Conservation (phyloP, 2,329 filamentous ascomycete species). For the Colletotrichum lentis region DNA sequence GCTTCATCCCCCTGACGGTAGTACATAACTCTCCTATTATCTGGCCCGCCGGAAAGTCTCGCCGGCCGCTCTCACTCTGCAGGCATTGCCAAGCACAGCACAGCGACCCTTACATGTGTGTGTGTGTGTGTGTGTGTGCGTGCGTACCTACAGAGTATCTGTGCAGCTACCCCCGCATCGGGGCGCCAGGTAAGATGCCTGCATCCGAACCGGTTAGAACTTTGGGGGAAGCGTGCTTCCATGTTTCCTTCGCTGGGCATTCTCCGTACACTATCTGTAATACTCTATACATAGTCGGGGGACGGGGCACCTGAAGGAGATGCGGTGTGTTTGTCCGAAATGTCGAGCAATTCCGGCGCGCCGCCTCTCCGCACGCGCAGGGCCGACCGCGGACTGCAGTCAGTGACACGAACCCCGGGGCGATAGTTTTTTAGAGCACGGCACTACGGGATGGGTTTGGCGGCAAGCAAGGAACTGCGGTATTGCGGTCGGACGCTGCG, state of each 20-base stretch:
- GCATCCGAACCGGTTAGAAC: slow-evolving; percentile 13
- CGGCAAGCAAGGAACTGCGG: background rate
- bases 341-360: background rate
- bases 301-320: slow-evolving; percentile 19
- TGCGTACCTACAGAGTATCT: no score
- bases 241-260: background rate
- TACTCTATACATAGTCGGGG: background rate
- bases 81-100: slow-evolving; percentile 2
- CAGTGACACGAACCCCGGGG: slow-evolving; percentile 1
- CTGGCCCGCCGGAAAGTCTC: slow-evolving; percentile 22
- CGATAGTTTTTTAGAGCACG: background rate
- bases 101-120: background rate
- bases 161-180: slow-evolving; percentile 27
- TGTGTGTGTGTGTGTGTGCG: no score
- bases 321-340: slow-evolving; percentile 14
- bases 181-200: background rate
- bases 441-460: background rate
- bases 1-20: slow-evolving; percentile 21
- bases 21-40: background rate
- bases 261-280: no score
- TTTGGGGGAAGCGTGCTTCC: background rate
- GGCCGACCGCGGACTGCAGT: background rate
- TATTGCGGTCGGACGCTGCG: background rate
- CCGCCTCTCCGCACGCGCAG: background rate
- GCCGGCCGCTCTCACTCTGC: slow-evolving; percentile 22